Evolutionary conservation across 2,329 filamentous ascomycete genomes (phyloP).

Genomic region (Cladosporium halotolerans): DNA sequence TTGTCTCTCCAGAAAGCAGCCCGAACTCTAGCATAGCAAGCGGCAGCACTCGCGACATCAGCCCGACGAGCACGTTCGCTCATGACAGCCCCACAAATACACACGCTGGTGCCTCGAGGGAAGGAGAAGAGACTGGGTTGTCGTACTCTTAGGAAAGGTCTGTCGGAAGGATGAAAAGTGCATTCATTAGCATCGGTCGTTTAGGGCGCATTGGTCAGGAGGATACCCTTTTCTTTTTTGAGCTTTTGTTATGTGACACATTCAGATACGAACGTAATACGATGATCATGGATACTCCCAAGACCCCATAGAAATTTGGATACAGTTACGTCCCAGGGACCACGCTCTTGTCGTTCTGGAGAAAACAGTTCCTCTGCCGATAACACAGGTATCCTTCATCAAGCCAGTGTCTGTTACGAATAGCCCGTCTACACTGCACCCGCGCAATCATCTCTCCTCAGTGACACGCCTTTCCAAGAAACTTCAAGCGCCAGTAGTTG

Average conservation of each 20-base stretch:
- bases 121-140: background rate
- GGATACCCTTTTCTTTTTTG: slow-evolving; percentile 11
- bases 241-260: background rate
- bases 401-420: too few species aligned
- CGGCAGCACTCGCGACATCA: slow-evolving; percentile 24
- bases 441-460: background rate
- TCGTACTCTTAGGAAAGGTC: background rate
- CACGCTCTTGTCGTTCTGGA: too few species aligned
- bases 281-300: too few species aligned
- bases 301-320: too few species aligned
- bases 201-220: slow-evolving; percentile 6
- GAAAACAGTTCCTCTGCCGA: too few species aligned
- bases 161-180: slow-evolving; percentile 1
- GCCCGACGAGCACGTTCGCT: slow-evolving; percentile 23
- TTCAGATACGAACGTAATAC: too few species aligned
- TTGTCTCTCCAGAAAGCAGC: slow-evolving; percentile 40
- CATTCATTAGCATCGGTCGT: slow-evolving; percentile 10
- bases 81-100: slow-evolving; percentile 1
- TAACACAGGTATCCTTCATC: too few species aligned
- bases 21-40: slow-evolving; percentile 27
- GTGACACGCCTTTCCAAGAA: slow-evolving; percentile 4
- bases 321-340: too few species aligned
- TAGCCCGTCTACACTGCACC: too few species aligned
- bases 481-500: slow-evolving; percentile 8
- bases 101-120: background rate